These are phyloP conservation scores for Salvia splendens DNA, from an alignment of 257 asterid species.

Conservation along the genomic window DNA sequence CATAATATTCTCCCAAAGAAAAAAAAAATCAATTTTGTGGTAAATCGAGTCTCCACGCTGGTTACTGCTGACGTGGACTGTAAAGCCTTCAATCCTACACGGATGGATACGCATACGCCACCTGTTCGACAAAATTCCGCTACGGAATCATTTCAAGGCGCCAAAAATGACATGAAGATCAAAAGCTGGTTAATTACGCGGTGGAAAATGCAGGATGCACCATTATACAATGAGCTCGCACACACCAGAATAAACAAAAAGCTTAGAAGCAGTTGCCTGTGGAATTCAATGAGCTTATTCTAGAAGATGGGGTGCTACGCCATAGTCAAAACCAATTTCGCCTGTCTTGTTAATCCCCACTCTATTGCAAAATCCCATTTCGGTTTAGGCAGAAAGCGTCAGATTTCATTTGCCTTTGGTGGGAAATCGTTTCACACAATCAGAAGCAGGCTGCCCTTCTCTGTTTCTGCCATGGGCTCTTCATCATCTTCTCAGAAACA, in stretches of 20 bases:
- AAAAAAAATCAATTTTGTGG: background rate
- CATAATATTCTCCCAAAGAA: too few species aligned
- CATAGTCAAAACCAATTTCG: slow-evolving; percentile 35
- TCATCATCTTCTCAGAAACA: slow-evolving; percentile 69
- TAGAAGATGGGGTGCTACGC: slow-evolving; percentile 48
- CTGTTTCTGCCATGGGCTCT: slow-evolving; percentile 79
- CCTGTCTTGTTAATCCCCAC: slow-evolving; percentile 27
- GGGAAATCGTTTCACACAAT: slow-evolving; percentile 17
- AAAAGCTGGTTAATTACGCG: background rate
- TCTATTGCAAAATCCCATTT: slow-evolving; percentile 44
- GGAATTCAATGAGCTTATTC: background rate
- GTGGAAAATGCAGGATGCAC: slow-evolving; percentile 28
- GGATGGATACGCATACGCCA: background rate
- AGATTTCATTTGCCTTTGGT: slow-evolving; percentile 35
- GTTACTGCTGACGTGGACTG: background rate
- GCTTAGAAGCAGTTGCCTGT: background rate
- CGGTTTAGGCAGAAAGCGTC: slow-evolving; percentile 24
- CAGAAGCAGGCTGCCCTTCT: slow-evolving; percentile 22
- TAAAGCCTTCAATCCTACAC: background rate
- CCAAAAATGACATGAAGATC: background rate
- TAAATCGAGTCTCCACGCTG: background rate
- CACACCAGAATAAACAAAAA: background rate
- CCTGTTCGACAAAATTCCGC: background rate
- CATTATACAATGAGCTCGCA: background rate
- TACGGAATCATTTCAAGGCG: background rate